A percentile compares a stretch with the other conserved stretches of the same genome.
Evolutionary conservation across 2,329 filamentous ascomycete species (phyloP).

Genomic region (Mycosphaerella sp.): DNA sequence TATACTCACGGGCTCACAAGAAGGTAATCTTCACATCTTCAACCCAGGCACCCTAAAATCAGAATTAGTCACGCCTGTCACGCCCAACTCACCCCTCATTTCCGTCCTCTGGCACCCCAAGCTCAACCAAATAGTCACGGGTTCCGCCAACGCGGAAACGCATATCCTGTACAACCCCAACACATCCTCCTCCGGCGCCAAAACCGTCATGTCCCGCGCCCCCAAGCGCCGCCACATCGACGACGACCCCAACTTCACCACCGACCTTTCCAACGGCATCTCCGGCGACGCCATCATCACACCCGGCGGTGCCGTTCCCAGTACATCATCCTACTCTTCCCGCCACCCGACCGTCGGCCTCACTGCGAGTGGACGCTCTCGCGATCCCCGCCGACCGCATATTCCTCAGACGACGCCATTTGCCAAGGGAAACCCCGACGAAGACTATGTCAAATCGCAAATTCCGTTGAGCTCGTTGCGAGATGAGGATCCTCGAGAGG

Average conservation of each 20-base stretch:
- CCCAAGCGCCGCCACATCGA: constrained; percentile 95
- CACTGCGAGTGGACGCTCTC: constrained; percentile 67
- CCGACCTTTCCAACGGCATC: constrained; percentile 72
- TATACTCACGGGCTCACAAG: constrained; percentile 81
- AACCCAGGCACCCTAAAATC: constrained; percentile 85
- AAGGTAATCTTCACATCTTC: constrained; percentile 82
- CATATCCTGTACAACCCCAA: constrained; percentile 85
- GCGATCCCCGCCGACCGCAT: constrained; percentile 79
- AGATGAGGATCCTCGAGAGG: constrained; percentile 92
- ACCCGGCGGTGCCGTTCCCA: constrained; percentile 38
- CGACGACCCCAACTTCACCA: constrained; percentile 81
- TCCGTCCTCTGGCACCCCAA: constrained; percentile 87
- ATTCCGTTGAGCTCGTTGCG: constrained; percentile 89
- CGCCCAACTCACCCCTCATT: constrained; percentile 73
- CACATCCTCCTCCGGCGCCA: constrained; percentile 74
- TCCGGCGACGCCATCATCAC: constrained; percentile 74
- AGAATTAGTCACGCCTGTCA: constrained; percentile 83
- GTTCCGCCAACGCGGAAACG: constrained; percentile 82
- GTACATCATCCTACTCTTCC: constrained; percentile 45
- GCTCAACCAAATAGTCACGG: constrained; percentile 92
- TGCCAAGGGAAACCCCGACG: constrained; percentile 81
- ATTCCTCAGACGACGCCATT: constrained; percentile 82
- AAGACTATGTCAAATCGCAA: constrained; percentile 77
- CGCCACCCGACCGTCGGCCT: constrained; percentile 65
- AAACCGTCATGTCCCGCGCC: constrained; percentile 83